These are phyloP conservation scores for Chlorella sorokiniana DNA, from an alignment of 139 green algal genomes.

Conservation along the genomic window DNA sequence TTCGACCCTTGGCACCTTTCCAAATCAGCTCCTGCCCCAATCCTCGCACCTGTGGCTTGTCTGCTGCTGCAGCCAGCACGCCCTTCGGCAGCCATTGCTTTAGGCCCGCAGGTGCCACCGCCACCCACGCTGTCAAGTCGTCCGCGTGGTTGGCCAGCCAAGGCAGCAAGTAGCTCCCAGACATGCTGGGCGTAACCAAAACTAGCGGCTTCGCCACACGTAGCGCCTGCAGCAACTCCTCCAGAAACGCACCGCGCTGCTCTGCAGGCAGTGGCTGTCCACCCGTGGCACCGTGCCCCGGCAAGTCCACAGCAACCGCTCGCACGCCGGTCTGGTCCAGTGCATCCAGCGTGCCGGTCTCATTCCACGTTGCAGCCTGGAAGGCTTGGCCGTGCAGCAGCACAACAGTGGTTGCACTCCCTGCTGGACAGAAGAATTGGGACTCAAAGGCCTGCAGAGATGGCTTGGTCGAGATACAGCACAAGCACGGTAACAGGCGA, in stretches of 20 bases:
- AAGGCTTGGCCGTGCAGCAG: slow-evolving; percentile 35
- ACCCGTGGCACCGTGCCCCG: slow-evolving; percentile 23
- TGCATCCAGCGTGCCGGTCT: slow-evolving; percentile 7
- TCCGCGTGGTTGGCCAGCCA: slow-evolving; percentile 10
- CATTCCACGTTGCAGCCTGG: slow-evolving; percentile 10
- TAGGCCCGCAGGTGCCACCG: slow-evolving; percentile 27
- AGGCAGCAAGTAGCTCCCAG: slow-evolving; percentile 11
- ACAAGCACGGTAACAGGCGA: not conserved
- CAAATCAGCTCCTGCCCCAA: too few relatives aligned
- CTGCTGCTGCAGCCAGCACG: not conserved
- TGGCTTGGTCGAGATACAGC: too few relatives aligned
- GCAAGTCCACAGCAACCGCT: slow-evolving; percentile 29
- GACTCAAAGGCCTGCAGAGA: too few relatives aligned
- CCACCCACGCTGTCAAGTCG: slow-evolving; percentile 20
- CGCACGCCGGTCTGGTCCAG: slow-evolving; percentile 7
- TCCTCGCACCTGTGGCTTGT: not conserved
- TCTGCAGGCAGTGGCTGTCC: not conserved
- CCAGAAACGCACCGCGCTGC: not conserved
- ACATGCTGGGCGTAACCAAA: not conserved
- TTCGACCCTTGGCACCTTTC: not conserved
- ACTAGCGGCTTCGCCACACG: not conserved
- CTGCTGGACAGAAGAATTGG: not conserved
- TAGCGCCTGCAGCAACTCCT: slow-evolving; percentile 3
- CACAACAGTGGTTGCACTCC: slow-evolving; percentile 2
- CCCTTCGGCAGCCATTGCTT: not conserved